A percentile compares a stretch with the other conserved stretches of the same genome.
phyloP scores from a whole-genome alignment of 2,329 filamentous ascomycete genomes.

The Cercospora brassicicola region DNA sequence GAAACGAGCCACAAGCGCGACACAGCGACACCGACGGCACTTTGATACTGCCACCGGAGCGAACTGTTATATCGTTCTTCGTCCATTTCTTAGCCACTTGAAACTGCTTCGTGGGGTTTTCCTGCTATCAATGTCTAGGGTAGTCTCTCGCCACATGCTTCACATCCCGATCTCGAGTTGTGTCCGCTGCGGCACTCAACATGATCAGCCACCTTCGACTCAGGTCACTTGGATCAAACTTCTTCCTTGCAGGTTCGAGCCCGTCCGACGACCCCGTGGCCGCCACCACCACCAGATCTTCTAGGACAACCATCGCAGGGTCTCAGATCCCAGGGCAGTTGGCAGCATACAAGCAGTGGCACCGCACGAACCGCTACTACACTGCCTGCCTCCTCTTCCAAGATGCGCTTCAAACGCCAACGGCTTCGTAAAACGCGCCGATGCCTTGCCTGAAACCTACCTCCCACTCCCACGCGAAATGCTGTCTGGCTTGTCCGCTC shows the following conservation, averaged over 20 bases:
- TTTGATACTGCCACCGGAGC: not conserved
- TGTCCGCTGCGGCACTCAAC: not conserved
- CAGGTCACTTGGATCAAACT: not conserved
- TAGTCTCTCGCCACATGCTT: conserved; percentile 2
- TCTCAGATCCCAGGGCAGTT: not conserved
- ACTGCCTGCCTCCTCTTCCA: not conserved
- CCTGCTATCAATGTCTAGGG: not conserved
- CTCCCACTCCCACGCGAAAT: conserved; percentile 54
- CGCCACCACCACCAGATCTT: not conserved
- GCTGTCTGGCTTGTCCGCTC: conserved; percentile 48
- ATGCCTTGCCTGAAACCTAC: conserved; percentile 52
- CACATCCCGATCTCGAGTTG: not conserved
- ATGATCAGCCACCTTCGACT: not conserved
- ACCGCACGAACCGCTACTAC: not conserved
- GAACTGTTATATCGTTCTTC: not conserved
- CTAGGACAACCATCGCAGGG: not conserved
- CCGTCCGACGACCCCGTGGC: not conserved
- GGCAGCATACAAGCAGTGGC: not conserved
- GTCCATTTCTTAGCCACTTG: not conserved
- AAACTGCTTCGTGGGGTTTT: not conserved
- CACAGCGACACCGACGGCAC: not conserved
- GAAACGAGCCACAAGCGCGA: conserved; percentile 1
- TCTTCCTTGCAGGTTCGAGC: not conserved
- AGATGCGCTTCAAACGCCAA: conserved; percentile 29
- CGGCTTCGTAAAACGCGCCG: conserved; percentile 43